Evolutionary conservation across 106 monocot species (phyloP).

Genomic region (Chionographis japonica): DNA sequence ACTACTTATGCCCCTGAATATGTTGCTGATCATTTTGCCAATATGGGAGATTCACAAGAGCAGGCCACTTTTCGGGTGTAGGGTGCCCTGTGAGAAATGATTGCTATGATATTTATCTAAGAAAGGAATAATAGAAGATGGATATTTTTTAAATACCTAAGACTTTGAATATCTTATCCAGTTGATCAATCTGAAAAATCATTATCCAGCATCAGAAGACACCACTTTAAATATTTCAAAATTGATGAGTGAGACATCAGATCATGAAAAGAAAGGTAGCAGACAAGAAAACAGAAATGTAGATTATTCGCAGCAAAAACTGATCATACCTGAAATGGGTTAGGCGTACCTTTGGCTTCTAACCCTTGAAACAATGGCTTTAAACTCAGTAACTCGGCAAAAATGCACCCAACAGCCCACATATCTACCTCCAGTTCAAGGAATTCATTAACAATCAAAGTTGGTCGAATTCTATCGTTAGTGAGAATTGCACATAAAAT

Average conservation of each 20-base stretch:
- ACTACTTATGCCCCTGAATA: conserved; percentile 93
- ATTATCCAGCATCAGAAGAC: conserved; percentile 15
- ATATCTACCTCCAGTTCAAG: conserved; percentile 60
- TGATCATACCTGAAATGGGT: conserved; percentile 79
- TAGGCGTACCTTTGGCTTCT: conserved; percentile 87
- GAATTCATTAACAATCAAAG: conserved; percentile 4
- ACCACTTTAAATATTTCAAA: not conserved
- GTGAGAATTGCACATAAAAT: not conserved
- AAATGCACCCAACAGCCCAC: conserved; percentile 99
- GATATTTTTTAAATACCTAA: conserved; percentile 49
- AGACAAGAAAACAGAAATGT: conserved; percentile 4
- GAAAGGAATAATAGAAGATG: conserved; percentile 5
- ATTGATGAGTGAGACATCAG: not conserved
- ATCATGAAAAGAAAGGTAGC: not conserved
- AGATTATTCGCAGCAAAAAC: not conserved
- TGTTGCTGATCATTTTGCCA: conserved; percentile 96
- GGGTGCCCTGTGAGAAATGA: conserved; percentile 63
- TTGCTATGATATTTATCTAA: not conserved
- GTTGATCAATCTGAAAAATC: conserved; percentile 80
- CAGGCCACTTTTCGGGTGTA: conserved; percentile 91
- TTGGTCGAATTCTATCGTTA: not conserved
- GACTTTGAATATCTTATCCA: conserved; percentile 99
- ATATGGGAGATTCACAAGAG: conserved; percentile 74
- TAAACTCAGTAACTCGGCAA: conserved; percentile 88
- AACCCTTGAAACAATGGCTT: conserved; percentile 98